Evolutionary conservation across 169 alveolate genomes (phyloP), one percentile per base, ranked within the genome.

Genomic region (Cyclospora cayetanensis): DNA sequence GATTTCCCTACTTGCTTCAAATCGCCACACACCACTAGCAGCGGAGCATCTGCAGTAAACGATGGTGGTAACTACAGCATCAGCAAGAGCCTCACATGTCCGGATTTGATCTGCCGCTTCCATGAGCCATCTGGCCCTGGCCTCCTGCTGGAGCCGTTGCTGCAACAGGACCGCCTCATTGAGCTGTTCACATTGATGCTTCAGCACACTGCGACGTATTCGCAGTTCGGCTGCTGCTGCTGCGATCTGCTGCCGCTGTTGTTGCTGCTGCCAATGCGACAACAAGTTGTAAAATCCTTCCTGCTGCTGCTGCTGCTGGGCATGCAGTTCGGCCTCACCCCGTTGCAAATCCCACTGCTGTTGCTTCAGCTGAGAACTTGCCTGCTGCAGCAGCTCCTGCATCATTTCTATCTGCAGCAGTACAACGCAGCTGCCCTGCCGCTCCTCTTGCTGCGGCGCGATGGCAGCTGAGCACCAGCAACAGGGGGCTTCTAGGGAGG

Each of bases 151-250:
- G 70, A 76, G 87, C 5, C 42, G 63, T 68, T 76, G 87, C 66
- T 76, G 87, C 68, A 42, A 68, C 70, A 43, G 87, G 70, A 76
- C 50, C 66, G 87, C 87, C 68, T 76, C 68, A 29, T 76, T 42
- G 41, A 76, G 29, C 42, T 76, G 60, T n/a, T 43, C n/a, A 34
- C 68, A 76, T 9, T 76, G 87, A 12, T 76, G 87, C 66, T 46
- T 76, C 18, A 76, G 87, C 9, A 76, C 87, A n/a, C 87, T 76
- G 41, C 87, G 87, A 68, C 87, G 87, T n/a, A 76, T 76, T 0
- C 87, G 68, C 29, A 76, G 87, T 35, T 76, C 87, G 41, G 87
- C 87, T 46, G 87, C 87, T 46, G 87, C 87, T 43, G 87, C 87
- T 25, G 87, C 87, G 12, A 46, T 42, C 25, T 41, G 68, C 31